A percentile compares a stretch with the other conserved stretches of the same genome.
These are phyloP conservation scores for Penicillium sp. DNA, from an alignment of 2,329 filamentous ascomycete genomes.

Conservation along the genomic window DNA sequence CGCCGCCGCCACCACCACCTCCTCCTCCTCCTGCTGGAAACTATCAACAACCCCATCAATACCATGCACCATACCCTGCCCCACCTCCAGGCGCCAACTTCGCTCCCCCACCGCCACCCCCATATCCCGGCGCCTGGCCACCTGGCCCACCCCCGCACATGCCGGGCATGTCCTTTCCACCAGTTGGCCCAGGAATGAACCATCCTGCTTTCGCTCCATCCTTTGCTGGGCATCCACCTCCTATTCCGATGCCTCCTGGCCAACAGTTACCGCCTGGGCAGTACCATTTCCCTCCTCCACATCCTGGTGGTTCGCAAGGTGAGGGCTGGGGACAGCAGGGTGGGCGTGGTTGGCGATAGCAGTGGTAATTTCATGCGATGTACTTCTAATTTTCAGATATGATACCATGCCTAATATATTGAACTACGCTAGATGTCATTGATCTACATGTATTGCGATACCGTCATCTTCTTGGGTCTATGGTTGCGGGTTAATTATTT, in stretches of 20 bases:
- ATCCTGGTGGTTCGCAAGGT: constrained; percentile 26
- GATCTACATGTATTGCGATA: not conserved
- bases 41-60: constrained; percentile 6
- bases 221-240: constrained; percentile 26
- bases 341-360: constrained; percentile 18
- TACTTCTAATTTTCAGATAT: constrained; percentile 6
- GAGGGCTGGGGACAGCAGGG: constrained; percentile 22
- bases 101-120: constrained; percentile 35
- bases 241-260: constrained; percentile 24
- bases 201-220: constrained; percentile 29
- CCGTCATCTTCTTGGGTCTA: not conserved
- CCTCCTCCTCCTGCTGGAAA: not conserved
- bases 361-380: not conserved
- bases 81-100: constrained; percentile 17
- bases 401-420: not conserved
- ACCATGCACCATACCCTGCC: constrained; percentile 10
- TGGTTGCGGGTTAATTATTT: too few species aligned
- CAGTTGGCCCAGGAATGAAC: constrained; percentile 18
- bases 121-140: constrained; percentile 40
- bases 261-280: constrained; percentile 35
- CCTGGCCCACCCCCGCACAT: constrained; percentile 35
- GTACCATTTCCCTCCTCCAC: constrained; percentile 36
- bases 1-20: not conserved
- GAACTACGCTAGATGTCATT: not conserved
- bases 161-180: constrained; percentile 24